These are phyloP conservation scores for Magnusiomyces ingens DNA, from an alignment of 1,139 yeast genomes.

Conservation along the genomic window DNA sequence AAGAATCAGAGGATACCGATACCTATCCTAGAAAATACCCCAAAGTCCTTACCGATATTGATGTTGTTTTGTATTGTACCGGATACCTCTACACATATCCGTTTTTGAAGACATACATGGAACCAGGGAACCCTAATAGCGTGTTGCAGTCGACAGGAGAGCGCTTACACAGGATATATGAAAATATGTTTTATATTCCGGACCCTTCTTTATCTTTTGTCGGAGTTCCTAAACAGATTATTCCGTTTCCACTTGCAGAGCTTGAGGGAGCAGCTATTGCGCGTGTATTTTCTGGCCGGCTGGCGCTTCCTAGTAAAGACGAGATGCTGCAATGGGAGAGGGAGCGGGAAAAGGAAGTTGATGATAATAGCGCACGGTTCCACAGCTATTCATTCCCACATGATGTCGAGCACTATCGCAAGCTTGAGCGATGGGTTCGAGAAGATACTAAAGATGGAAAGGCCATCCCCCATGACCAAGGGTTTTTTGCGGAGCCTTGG, in stretches of 20 bases:
- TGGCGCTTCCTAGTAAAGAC: constrained; percentile 39
- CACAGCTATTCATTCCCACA: constrained; percentile 44
- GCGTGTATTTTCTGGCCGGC: constrained; percentile 46
- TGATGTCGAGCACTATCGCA: constrained; percentile 43
- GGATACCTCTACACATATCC: constrained; percentile 52
- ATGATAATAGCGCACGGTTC: constrained; percentile 35
- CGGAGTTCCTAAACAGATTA: constrained; percentile 45
- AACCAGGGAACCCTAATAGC: constrained; percentile 21
- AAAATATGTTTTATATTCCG: constrained; percentile 45
- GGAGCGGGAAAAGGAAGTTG: constrained; percentile 22
- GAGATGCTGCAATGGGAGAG: constrained; percentile 39
- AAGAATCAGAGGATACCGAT: constrained; percentile 21
- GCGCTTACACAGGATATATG: constrained; percentile 46
- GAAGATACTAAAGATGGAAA: constrained; percentile 3
- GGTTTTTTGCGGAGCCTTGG: constrained; percentile 29
- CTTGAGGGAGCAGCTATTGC: constrained; percentile 51
- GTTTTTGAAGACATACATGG: constrained; percentile 29
- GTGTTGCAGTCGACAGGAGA: constrained; percentile 35
- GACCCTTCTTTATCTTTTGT: constrained; percentile 54
- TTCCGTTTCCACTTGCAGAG: constrained; percentile 57
- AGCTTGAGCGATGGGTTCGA: constrained; percentile 37
- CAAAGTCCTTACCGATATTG: constrained; percentile 35
- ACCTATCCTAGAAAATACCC: no score
- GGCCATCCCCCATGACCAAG: constrained; percentile 9
- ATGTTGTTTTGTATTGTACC: constrained; percentile 53